These are phyloP conservation scores for Quercus phellos DNA, from an alignment of 331 rosid genomes.

Conservation along the genomic window DNA sequence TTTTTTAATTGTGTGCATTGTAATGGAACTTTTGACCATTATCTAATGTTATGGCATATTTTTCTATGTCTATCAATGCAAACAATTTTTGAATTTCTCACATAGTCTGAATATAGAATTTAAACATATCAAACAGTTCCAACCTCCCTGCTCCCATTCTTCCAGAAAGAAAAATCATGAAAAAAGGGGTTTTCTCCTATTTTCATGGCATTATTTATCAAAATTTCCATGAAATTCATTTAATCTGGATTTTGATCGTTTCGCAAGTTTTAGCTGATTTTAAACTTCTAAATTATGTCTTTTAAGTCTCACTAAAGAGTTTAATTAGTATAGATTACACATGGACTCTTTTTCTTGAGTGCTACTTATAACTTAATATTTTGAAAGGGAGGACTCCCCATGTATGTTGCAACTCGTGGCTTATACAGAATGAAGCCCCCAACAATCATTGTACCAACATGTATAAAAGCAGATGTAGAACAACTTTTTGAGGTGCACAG, in stretches of 20 bases:
- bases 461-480: conserved; percentile 65
- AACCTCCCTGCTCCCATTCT: not conserved
- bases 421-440: conserved; percentile 82
- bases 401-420: conserved; percentile 89
- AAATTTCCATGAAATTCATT: not conserved
- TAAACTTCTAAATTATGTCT: not conserved
- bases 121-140: not conserved
- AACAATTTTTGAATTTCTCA: not conserved
- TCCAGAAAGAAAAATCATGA: no score
- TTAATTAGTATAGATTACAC: not conserved
- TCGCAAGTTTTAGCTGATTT: not conserved
- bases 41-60: not conserved
- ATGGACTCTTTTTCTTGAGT: conserved; percentile 2
- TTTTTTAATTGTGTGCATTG: not conserved
- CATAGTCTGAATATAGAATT: no score
- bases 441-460: conserved; percentile 63
- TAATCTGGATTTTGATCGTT: not conserved
- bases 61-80: not conserved
- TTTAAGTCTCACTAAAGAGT: not conserved
- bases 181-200: no score
- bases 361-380: not conserved
- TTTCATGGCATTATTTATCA: no score
- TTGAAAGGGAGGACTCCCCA: conserved; percentile 79
- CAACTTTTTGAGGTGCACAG: conserved; percentile 73
- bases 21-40: not conserved